These are phyloP conservation scores for Aspergillus carbonarius DNA, from an alignment of 2,329 filamentous ascomycete genomes.

Conservation along the genomic window DNA sequence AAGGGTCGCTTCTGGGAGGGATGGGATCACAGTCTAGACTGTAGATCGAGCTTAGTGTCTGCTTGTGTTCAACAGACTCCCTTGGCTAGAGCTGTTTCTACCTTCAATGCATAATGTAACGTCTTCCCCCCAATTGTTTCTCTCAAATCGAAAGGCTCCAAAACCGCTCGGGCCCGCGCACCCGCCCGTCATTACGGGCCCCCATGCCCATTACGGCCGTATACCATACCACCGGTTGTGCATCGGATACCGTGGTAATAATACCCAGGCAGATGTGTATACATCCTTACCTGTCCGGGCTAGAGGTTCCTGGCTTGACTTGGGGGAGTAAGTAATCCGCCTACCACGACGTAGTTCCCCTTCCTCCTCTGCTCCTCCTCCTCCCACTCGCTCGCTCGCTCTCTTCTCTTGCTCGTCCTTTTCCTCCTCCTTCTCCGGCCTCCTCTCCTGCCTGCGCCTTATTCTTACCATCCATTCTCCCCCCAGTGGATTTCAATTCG, in stretches of 20 bases:
- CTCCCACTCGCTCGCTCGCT: conserved; percentile 15
- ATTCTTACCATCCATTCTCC: background rate
- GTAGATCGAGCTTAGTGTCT: too few species aligned
- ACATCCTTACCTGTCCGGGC: background rate
- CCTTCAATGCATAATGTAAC: background rate
- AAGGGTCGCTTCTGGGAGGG: too few species aligned
- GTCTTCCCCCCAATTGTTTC: background rate
- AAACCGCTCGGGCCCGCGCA: conserved; percentile 18
- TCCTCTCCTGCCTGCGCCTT: conserved; percentile 17
- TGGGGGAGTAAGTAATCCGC: background rate
- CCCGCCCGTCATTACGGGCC: conserved; percentile 15
- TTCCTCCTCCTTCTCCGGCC: conserved; percentile 17
- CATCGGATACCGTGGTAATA: background rate
- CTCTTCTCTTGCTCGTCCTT: conserved; percentile 17
- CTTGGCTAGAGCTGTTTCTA: too few species aligned
- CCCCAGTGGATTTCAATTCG: background rate
- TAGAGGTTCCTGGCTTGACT: background rate
- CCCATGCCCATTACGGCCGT: background rate
- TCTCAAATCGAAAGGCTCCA: background rate
- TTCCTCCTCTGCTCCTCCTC: conserved; percentile 9
- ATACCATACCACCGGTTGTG: too few species aligned
- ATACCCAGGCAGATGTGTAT: conserved; percentile 1
- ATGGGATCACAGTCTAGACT: too few species aligned
- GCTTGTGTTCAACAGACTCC: too few species aligned
- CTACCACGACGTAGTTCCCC: background rate